Evolutionary conservation across 2,329 filamentous ascomycete genomes (phyloP).

Genomic region (Tolypocladium guangdongense): DNA sequence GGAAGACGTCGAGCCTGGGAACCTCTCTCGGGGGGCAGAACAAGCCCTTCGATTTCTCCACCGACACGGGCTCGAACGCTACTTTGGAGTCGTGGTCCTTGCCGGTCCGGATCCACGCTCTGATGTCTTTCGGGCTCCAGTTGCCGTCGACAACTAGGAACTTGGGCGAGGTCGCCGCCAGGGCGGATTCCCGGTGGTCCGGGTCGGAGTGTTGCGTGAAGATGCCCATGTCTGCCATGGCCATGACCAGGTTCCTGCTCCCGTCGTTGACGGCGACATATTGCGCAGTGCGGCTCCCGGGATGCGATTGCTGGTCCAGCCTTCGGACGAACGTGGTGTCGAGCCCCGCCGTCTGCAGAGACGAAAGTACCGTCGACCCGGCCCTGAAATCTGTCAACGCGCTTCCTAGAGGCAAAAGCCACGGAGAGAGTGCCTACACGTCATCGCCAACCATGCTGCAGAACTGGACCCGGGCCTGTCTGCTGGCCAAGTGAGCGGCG

Average conservation of each 20-base stretch:
- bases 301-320: slow-evolving; percentile 35
- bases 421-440: slow-evolving; percentile 32
- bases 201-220: slow-evolving; percentile 48
- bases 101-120: slow-evolving; percentile 54
- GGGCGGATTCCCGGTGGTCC: slow-evolving; percentile 47
- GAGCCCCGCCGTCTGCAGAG: slow-evolving; percentile 54
- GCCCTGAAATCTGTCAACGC: slow-evolving; percentile 32
- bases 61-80: slow-evolving; percentile 84
- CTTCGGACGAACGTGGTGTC: slow-evolving; percentile 51
- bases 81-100: slow-evolving; percentile 46
- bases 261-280: slow-evolving; percentile 84
- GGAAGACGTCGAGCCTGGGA: slow-evolving; percentile 42
- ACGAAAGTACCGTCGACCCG: slow-evolving; percentile 60
- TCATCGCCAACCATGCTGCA: slow-evolving; percentile 79
- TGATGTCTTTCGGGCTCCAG: slow-evolving; percentile 59
- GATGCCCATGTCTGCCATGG: slow-evolving; percentile 93
- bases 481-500: slow-evolving; percentile 61
- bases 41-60: slow-evolving; percentile 61
- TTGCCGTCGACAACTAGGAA: slow-evolving; percentile 85
- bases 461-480: slow-evolving; percentile 51
- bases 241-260: slow-evolving; percentile 74
- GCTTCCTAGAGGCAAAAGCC: background rate
- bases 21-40: slow-evolving; percentile 39
- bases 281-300: slow-evolving; percentile 64
- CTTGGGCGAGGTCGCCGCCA: slow-evolving; percentile 47